Evolutionary conservation across 2,329 filamentous ascomycete genomes (phyloP), one percentile per base, ranked within the genome.

Genomic region (Ilyonectria destructans): DNA sequence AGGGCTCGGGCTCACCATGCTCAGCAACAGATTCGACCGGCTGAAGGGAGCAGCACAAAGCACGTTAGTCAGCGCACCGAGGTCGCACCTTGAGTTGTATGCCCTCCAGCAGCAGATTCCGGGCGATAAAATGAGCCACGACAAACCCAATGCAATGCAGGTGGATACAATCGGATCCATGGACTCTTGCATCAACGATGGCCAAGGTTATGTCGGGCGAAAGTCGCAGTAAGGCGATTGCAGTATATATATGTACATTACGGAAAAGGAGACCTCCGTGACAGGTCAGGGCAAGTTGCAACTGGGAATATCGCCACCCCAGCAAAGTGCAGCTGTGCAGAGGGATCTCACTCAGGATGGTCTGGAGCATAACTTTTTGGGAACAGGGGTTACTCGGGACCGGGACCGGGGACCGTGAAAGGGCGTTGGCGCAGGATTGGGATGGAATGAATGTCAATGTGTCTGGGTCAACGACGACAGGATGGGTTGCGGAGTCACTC

Each of bases 1-100:
- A 87, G 78, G 78, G 79, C 63, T 73, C 80, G 6, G 80, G 71
- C 57, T 77, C 77, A 26, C 77, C 79, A 10, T 73, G 74, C 62
- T 70, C 80, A n/a, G 70, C 77, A n/a, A 73, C 80, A 19, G 80
- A 82, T 58, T 75, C 75, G 10, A 75, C 77, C 33, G 75, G 77
- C 62, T 82, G 75, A 81, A 67, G 52, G 62, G 70, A 59, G 62
- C 43, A 64, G 62, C 46, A 69, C 56, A 67, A 60, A 57, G 71
- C 65, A 65, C 58, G 49, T 67, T 57, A 69, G 55, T 52, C 66
- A 72, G 58, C 21, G 7, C 51, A 37, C 29, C n/a, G 51, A 63
- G 63, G 57, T 54, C 23, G 40, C 46, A 55, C 64, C 21, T 33
- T 49, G 45, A 61, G 45, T 35, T 21, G 49, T 31, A 35, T 21